Conservation (phyloP, 805 yeast species). For the Metschnikowia matae region DNA sequence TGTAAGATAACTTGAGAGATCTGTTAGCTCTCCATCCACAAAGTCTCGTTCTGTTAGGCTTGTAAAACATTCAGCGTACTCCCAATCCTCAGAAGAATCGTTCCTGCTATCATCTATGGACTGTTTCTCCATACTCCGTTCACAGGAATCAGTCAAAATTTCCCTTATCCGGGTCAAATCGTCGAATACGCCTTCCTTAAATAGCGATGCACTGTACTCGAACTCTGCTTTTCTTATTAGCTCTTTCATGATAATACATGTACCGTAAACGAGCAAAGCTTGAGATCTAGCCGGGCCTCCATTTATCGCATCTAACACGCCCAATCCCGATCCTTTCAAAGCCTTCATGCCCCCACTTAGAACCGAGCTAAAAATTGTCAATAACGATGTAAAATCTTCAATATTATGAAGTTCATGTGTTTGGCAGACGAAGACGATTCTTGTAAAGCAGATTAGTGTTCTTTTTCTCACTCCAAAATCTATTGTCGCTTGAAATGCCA, state of each 20-base stretch:
- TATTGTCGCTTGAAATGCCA: constrained; percentile 68
- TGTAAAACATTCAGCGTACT: background rate
- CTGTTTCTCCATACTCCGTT: background rate
- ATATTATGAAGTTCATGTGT: constrained; percentile 29
- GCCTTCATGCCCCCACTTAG: constrained; percentile 49
- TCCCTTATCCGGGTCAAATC: constrained; percentile 32
- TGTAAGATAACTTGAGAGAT: background rate
- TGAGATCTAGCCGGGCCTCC: background rate
- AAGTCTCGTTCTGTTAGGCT: background rate
- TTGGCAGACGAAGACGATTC: constrained; percentile 45
- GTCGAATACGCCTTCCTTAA: constrained; percentile 67
- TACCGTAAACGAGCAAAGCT: constrained; percentile 42
- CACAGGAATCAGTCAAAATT: background rate
- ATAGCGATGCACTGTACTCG: constrained; percentile 46
- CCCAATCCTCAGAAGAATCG: background rate
- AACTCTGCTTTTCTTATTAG: constrained; percentile 44
- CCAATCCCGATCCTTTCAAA: background rate
- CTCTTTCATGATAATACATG: constrained; percentile 44
- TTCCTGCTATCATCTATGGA: background rate
- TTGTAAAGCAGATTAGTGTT: constrained; percentile 49
- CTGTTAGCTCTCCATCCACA: background rate
- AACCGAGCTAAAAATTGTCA: constrained; percentile 54
- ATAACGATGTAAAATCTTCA: constrained; percentile 31
- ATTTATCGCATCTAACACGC: background rate
- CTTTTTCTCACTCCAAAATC: constrained; percentile 60